Percentiles rank a stretch among this genome's conserved stretches.
phyloP scores from a whole-genome alignment of 495 filamentous ascomycete genomes.

The Aspergillus indologenus region DNA sequence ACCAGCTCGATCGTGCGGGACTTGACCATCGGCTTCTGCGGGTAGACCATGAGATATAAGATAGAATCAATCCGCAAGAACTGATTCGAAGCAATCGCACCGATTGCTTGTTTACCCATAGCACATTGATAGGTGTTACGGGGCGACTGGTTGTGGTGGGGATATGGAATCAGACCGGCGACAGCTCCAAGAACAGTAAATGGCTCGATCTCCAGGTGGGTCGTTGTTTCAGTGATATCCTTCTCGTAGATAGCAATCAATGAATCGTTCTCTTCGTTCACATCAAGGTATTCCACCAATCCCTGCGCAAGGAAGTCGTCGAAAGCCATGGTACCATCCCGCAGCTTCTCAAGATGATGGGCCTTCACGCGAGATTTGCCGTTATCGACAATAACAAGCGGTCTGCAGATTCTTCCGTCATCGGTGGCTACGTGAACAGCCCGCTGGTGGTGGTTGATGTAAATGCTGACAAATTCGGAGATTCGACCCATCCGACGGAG shows the following conservation, averaged over 20 bases:
- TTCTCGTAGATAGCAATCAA: conserved; percentile 86
- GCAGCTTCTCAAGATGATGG: conserved; percentile 73
- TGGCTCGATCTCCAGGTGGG: conserved; percentile 95
- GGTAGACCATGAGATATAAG: conserved; percentile 95
- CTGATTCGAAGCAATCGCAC: conserved; percentile 95
- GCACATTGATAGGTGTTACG: conserved; percentile 99
- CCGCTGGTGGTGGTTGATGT: conserved; percentile 86
- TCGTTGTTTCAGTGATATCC: conserved; percentile 74
- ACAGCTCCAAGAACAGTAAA: conserved; percentile 98
- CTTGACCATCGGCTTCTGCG: conserved; percentile 96
- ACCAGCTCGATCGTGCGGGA: conserved; percentile 94
- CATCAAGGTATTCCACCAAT: conserved; percentile 92
- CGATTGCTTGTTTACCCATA: conserved; percentile 99
- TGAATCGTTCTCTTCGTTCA: conserved; percentile 97
- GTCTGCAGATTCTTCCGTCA: conserved; percentile 92
- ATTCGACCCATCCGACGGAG: conserved; percentile 83
- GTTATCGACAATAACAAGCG: conserved; percentile 89
- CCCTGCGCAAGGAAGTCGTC: conserved; percentile 89
- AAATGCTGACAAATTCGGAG: conserved; percentile 92
- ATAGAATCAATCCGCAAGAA: conserved; percentile 93
- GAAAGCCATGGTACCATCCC: conserved; percentile 77
- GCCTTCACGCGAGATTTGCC: conserved; percentile 71
- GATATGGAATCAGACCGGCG: conserved; percentile 94
- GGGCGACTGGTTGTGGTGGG: conserved; percentile 98
- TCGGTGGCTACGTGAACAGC: conserved; percentile 95